Conservation (phyloP, 2,329 filamentous ascomycete species). For the Aspergillus carbonarius region DNA sequence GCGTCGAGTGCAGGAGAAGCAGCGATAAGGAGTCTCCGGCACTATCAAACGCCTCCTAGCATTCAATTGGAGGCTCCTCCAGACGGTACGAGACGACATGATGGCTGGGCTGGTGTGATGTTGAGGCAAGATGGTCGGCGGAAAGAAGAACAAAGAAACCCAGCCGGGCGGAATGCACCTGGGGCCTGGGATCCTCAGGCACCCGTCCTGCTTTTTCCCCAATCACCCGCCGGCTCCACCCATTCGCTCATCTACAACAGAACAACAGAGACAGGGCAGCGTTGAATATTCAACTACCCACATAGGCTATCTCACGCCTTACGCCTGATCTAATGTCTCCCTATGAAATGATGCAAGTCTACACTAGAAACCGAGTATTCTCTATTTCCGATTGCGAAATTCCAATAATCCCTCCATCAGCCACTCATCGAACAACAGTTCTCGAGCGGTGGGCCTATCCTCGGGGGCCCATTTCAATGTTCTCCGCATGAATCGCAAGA, state of each 20-base stretch:
- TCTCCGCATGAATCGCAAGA: background rate
- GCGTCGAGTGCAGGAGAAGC: conserved; percentile 52
- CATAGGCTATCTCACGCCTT: background rate
- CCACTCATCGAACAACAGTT: background rate
- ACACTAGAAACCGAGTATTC: too few relatives aligned
- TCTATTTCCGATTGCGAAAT: background rate
- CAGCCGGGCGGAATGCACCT: background rate
- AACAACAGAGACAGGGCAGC: background rate
- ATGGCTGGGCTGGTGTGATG: conserved; percentile 6
- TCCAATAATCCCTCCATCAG: background rate
- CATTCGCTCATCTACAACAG: background rate
- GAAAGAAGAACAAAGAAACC: background rate
- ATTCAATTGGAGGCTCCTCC: conserved; percentile 37
- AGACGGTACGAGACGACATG: conserved; percentile 38
- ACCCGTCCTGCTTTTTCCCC: background rate
- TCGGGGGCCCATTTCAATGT: background rate
- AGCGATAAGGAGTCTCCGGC: conserved; percentile 42
- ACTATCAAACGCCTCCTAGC: conserved; percentile 30
- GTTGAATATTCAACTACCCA: too few relatives aligned
- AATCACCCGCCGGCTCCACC: background rate
- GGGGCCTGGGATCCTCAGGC: background rate
- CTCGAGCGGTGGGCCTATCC: background rate
- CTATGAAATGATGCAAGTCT: too few relatives aligned
- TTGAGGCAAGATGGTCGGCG: background rate
- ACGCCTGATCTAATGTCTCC: background rate